Base-by-base conservation (phyloP, 306 rosid species). In the Mimosa pudica region DNA sequence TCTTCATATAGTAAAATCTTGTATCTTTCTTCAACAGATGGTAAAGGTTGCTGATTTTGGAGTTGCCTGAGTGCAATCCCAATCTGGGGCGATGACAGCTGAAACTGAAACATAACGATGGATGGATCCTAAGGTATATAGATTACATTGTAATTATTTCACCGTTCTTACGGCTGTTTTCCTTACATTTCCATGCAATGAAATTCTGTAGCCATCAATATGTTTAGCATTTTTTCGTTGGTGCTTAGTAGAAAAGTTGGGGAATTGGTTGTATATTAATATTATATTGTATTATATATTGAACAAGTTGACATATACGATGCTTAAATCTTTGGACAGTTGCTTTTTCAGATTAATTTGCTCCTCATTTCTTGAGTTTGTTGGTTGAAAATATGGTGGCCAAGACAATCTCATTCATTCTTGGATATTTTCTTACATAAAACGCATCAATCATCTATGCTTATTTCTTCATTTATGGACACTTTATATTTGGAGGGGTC, bases 11-110 rank as follows among this genome's bases (percentile, higher is more conserved):
- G 63, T 86, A 58, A 85, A 74, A 71, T 80, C 54, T 45, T 57
- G 49, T 80, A 57, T 67, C 75, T 69, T 77, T 79, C 81, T 75
- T 77, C 63, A 72, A 77, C 91, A 96, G 99, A 90, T 96, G 14
- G 94, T 96, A 81, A 96, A 96, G 89, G 99, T 96, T 85, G 98
- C 96, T 78, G 99, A 96, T 91, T 96, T 96, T 90, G 99, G 99
- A 79, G 99, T 96, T 82, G 99, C 99, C 33, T 93, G 99, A 87
- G 99, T 96, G 81, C 96, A 93, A 85, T 76, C 87, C 67, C 97
- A 93, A 64, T 90, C 99, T 82, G 99, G 98, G 76, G 99, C 93
- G 70, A 96, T 96, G 99, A 96, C 99, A 48, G 99, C 99, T 82
- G 98, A 96, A 88, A 96, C 99, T 79, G 98, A 98, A 87, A 96